These are phyloP conservation scores for Cyclaneusma minus DNA, from an alignment of 2,329 filamentous ascomycete genomes.

Conservation along the genomic window DNA sequence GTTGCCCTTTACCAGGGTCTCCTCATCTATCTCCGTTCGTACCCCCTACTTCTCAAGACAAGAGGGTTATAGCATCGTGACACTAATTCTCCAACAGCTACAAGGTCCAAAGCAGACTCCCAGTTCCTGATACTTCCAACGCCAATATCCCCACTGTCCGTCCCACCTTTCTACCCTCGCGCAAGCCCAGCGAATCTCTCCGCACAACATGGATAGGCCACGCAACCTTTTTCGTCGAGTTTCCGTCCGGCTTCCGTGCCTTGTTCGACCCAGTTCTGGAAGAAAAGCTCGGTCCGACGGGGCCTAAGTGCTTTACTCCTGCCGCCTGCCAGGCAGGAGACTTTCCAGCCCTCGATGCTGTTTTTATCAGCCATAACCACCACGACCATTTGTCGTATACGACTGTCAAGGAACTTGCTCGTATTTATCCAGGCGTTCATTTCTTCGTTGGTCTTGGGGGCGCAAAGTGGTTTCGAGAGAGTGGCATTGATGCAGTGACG, in stretches of 20 bases:
- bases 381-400: constrained; percentile 76
- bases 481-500: constrained; percentile 58
- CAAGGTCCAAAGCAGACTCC: too few species aligned
- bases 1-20: too few species aligned
- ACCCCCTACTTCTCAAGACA: too few species aligned
- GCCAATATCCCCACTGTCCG: too few species aligned
- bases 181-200: too few species aligned
- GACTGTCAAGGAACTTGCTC: constrained; percentile 52
- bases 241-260: constrained; percentile 64
- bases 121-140: too few species aligned
- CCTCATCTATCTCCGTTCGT: too few species aligned
- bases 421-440: constrained; percentile 57
- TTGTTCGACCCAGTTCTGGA: constrained; percentile 86
- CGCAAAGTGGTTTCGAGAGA: constrained; percentile 58
- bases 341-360: constrained; percentile 57
- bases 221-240: constrained; percentile 81
- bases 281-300: too few species aligned
- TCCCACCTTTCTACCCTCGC: too few species aligned
- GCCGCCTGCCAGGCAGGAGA: constrained; percentile 60
- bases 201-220: constrained; percentile 87
- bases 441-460: constrained; percentile 78
- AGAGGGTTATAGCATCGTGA: too few species aligned
- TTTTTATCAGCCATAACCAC: constrained; percentile 67
- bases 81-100: too few species aligned
- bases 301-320: constrained; percentile 61